Evolutionary conservation across 202 grass and related monocot species (phyloP), one percentile per base, ranked within the genome.

Genomic region (Digitaria exilis): DNA sequence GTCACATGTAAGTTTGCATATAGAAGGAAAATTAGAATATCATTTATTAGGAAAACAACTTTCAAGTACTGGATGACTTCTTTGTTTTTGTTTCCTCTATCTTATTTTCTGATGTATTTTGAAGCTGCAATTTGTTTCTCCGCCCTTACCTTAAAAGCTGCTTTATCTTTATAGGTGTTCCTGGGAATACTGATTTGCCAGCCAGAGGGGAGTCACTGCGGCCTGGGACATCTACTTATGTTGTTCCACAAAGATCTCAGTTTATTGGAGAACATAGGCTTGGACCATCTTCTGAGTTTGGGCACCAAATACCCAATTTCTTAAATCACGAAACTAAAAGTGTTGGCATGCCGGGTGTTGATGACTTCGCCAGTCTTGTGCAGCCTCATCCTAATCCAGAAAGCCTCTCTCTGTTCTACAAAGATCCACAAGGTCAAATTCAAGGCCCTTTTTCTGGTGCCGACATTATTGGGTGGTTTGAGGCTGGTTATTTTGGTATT

Each of bases 381-480:
- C 89, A 84, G 31, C 59, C 85, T 46, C 89, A 88, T 86, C 79
- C 89, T 77, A 91, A 88, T 80, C 93, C 96, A 73, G 96, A 99
- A 89, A 91, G 84, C 48, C 91, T 99, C 56, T 92, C 88, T 69
- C 80, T 99, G 64, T 92, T 74, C 73, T 99, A 99, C 79, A 94
- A 99, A 92, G 96, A 99, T 58, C 96, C 96, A 44, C 91, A 94
- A 46, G 93, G 93, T 74, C 96, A 82, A 78, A 66, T 99, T 79
- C 96, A 96, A 88, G 96, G 96, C 71, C 96, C 96, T 42, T 99
- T 99, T 84, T 89, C 91, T 87, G 96, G 96, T 77, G 91, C 88
- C 21, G 93, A 99, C 84, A 86, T 99, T 35, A 94, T 99, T 87
- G 81, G 86, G 51, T 99, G 96, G 96, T 99, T 92, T 69, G 96